Evolutionary conservation across 2,329 filamentous ascomycete genomes (phyloP).

Genomic region (Colletotrichum paranaense): DNA sequence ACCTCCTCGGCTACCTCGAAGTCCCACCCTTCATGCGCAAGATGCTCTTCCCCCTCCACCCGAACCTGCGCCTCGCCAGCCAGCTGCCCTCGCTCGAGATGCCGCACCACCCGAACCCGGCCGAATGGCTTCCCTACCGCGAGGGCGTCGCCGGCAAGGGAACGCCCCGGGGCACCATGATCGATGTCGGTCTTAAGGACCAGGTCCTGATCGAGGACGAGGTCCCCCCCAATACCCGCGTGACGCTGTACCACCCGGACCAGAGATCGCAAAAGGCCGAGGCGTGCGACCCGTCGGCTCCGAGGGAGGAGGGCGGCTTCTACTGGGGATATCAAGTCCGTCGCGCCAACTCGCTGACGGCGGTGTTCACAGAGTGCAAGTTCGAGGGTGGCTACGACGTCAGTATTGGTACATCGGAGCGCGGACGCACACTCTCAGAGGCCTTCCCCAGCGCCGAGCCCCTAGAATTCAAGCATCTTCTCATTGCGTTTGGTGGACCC

Average conservation of each 20-base stretch:
- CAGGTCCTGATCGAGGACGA: constrained; percentile 66
- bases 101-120: constrained; percentile 81
- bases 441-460: constrained; percentile 57
- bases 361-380: constrained; percentile 81
- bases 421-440: constrained; percentile 66
- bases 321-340: constrained; percentile 88
- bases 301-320: constrained; percentile 81
- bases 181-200: constrained; percentile 68
- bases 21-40: constrained; percentile 85
- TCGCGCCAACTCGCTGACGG: constrained; percentile 72
- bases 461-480: constrained; percentile 73
- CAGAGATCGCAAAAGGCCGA: constrained; percentile 61
- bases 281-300: constrained; percentile 74
- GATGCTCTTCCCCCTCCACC: constrained; percentile 80
- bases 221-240: constrained; percentile 77
- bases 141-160: constrained; percentile 76
- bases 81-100: constrained; percentile 83
- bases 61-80: constrained; percentile 80
- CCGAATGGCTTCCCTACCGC: constrained; percentile 83
- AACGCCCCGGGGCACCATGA: constrained; percentile 60
- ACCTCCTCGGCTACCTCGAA: constrained; percentile 85
- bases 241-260: constrained; percentile 76
- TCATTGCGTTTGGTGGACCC: constrained; percentile 85
- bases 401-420: constrained; percentile 86
- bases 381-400: constrained; percentile 85